Base-by-base conservation (phyloP, 345 rosid species). In the Salix caprea region DNA sequence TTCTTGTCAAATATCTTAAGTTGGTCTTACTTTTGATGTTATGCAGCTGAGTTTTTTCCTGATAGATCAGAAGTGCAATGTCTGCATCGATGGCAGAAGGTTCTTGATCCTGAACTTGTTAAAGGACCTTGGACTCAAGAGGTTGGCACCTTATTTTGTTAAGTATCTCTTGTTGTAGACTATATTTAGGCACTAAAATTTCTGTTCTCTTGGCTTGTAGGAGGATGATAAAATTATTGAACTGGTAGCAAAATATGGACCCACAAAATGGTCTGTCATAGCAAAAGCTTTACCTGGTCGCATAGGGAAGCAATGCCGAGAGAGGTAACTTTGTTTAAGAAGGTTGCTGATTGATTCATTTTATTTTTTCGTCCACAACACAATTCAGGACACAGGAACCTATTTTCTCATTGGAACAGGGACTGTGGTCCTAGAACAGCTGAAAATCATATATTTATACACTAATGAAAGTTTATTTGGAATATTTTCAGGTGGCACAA, bases 51-150 rank as follows among this genome's bases (percentile, higher is more conserved):
- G 52, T 87, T 64, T 81, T 92, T 91, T 82, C 90, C 91, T 65
- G 90, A 84, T 79, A 88, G 99, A 88, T 92, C 97, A 58, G 99
- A 94, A 84, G 99, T 96, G 72, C 99, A 96, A 77, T 96, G 99
- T 84, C 78, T 96, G 82, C 99, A 96, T 81, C 86, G 99, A 71
- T 96, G 99, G 99, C 99, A 96, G 85, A 96, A 96, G 84, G 99
- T 96, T 87, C 89, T 96, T 13, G 90, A 94, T 83, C 99, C 99
- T 0, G 95, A 96, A 1, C 97, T 96, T 87, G 84, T 93, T 65
- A 96, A 96, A 83, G 99, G 99, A 85, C 97, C 98, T 52, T 96
- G 99, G 99, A 89, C 94, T 74, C 97, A 85, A 84, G 92, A 94
- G 96, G 99, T 94, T 80, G 67, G 75, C 65, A 69, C 71, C 74